Percentiles rank a stretch among this genome's conserved stretches.
These are phyloP conservation scores for Fusarium dlaminii DNA, from an alignment of 2,329 filamentous ascomycete genomes.

Conservation along the genomic window DNA sequence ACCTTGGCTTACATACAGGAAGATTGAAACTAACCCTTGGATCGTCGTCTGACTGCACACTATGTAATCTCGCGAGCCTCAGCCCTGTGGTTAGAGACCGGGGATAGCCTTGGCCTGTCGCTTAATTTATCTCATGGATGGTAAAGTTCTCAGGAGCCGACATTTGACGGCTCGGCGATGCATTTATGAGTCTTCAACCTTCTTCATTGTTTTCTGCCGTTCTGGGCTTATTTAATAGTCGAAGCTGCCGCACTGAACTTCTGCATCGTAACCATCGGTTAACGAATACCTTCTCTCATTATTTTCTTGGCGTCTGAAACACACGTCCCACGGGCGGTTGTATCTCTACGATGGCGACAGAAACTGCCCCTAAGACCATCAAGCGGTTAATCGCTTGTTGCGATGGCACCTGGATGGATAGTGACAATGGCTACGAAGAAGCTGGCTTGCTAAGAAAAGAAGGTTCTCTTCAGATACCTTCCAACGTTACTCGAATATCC, in stretches of 20 bases:
- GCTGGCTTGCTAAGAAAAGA: constrained; percentile 48
- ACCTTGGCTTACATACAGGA: background rate
- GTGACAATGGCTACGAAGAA: constrained; percentile 59
- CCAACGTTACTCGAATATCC: constrained; percentile 69
- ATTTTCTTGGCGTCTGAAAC: background rate
- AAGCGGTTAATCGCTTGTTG: constrained; percentile 64
- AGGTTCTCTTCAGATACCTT: constrained; percentile 60
- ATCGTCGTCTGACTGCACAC: constrained; percentile 8
- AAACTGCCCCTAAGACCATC: constrained; percentile 16
- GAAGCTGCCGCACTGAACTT: background rate
- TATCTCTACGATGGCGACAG: constrained; percentile 3
- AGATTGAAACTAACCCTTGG: constrained; percentile 1
- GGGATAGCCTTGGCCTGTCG: constrained; percentile 34
- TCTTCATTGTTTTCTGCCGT: background rate
- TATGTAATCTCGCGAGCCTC: constrained; percentile 17
- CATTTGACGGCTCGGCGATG: constrained; percentile 4
- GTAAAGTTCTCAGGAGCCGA: constrained; percentile 6
- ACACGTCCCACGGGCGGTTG: background rate
- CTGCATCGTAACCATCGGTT: too few species aligned
- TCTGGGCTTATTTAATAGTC: background rate
- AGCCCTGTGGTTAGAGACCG: constrained; percentile 28
- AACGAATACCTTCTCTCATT: background rate
- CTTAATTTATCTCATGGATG: constrained; percentile 33
- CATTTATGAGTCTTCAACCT: background rate
- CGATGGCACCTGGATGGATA: constrained; percentile 65